Percentiles rank a stretch among this genome's conserved stretches.
These are phyloP conservation scores for Barnettozyma pratensis DNA, from an alignment of 805 yeast genomes.

Conservation along the genomic window DNA sequence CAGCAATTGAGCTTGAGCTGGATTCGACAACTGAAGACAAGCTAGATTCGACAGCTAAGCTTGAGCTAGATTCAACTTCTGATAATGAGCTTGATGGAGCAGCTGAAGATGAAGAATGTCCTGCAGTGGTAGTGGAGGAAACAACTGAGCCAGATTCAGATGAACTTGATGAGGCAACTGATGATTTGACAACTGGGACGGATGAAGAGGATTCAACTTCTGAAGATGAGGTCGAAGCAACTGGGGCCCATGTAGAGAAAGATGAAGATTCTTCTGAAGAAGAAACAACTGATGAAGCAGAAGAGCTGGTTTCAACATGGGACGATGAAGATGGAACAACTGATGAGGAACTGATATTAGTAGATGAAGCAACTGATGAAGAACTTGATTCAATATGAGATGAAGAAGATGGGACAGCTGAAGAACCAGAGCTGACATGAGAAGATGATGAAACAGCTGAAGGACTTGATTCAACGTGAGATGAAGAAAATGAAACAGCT, in stretches of 20 bases:
- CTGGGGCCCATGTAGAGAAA: no score
- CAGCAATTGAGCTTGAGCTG: neutral
- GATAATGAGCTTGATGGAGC: neutral
- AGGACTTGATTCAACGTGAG: neutral
- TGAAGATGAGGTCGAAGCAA: neutral
- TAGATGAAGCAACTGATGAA: neutral
- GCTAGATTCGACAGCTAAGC: neutral
- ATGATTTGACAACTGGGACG: neutral
- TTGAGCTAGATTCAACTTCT: neutral
- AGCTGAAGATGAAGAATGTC: neutral
- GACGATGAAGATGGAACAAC: neutral
- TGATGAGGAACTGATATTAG: no score
- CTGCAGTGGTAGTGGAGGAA: neutral
- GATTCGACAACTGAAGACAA: neutral
- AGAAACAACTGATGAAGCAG: neutral
- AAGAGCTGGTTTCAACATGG: neutral
- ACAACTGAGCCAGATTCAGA: neutral
- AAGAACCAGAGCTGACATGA: neutral
- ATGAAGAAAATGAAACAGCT: neutral
- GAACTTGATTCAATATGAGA: neutral
- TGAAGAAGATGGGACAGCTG: neutral
- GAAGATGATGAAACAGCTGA: neutral
- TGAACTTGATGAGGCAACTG: neutral
- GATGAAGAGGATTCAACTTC: neutral
- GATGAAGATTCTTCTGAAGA: neutral